Percentiles rank a stretch among this genome's conserved stretches.
Evolutionary conservation across 495 filamentous ascomycete species (phyloP).

Genomic region (Neurospora sublineolata): DNA sequence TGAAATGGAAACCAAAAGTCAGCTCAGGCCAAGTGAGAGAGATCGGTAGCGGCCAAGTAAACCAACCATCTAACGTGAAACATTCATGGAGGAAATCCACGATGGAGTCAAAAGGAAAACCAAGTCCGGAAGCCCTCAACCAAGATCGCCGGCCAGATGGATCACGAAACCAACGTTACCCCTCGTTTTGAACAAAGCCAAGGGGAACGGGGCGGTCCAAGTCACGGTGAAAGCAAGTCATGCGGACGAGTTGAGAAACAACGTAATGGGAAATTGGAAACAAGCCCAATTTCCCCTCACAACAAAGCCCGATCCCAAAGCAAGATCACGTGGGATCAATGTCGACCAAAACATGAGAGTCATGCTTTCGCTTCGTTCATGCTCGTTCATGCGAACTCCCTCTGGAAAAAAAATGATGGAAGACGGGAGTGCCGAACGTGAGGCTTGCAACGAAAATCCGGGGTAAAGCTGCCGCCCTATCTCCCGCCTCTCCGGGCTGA

Average conservation of each 20-base stretch:
- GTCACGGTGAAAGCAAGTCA: background rate
- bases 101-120: background rate
- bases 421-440: background rate
- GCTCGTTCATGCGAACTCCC: background rate
- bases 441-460: background rate
- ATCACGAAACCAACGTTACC: background rate
- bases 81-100: background rate
- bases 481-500: background rate
- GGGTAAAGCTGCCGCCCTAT: background rate
- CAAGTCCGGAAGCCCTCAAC: background rate
- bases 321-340: background rate
- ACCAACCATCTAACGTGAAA: background rate
- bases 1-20: background rate
- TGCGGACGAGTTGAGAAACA: background rate
- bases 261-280: background rate
- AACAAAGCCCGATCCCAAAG: background rate
- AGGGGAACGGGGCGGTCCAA: background rate
- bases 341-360: background rate
- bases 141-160: background rate
- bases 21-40: background rate
- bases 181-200: background rate
- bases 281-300: background rate
- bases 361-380: background rate
- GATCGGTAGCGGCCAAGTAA: background rate
- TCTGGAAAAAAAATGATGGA: background rate